Conservation (phyloP, 371 early-diverging fungal species). For the Saksenaea vasiformis region DNA sequence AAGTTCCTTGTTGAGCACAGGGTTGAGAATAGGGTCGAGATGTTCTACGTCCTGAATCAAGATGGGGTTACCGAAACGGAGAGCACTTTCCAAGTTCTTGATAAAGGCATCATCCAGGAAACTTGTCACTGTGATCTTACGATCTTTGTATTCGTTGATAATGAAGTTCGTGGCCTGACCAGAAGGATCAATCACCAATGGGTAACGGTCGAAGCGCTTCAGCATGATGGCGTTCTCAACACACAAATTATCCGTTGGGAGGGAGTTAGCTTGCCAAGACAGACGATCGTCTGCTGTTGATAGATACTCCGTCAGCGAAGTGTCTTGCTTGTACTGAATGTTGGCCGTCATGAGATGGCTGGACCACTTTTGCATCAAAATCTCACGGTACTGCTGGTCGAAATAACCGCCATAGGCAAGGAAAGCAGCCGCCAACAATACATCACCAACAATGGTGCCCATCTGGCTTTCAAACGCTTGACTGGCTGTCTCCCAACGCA, state of each 20-base stretch:
- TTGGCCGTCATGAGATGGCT: constrained; percentile 73
- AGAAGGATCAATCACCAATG: constrained; percentile 96
- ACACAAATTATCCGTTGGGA: constrained; percentile 93
- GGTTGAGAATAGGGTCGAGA: constrained; percentile 96
- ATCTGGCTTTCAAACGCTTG: constrained; percentile 94
- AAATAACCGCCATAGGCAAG: constrained; percentile 97
- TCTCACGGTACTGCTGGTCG: constrained; percentile 93
- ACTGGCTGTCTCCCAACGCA: constrained; percentile 92
- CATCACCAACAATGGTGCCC: constrained; percentile 98
- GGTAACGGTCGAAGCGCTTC: constrained; percentile 92
- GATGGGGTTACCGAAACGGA: constrained; percentile 98
- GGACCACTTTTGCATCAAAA: constrained; percentile 80
- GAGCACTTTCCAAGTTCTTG: constrained; percentile 95
- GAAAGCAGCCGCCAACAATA: constrained; percentile 91
- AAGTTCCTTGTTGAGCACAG: constrained; percentile 96
- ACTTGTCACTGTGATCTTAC: constrained; percentile 92
- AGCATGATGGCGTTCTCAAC: constrained; percentile 98
- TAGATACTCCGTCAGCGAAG: constrained; percentile 90
- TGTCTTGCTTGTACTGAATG: constrained; percentile 79
- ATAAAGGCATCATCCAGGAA: constrained; percentile 97
- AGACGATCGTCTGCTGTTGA: constrained; percentile 93
- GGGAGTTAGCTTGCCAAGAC: constrained; percentile 85
- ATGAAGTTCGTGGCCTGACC: constrained; percentile 93
- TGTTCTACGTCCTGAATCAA: constrained; percentile 97
- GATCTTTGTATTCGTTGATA: constrained; percentile 82